A percentile compares a stretch with the other conserved stretches of the same genome.
phyloP scores from a whole-genome alignment of 106 monocot species.

The Cymbidium sinense region DNA sequence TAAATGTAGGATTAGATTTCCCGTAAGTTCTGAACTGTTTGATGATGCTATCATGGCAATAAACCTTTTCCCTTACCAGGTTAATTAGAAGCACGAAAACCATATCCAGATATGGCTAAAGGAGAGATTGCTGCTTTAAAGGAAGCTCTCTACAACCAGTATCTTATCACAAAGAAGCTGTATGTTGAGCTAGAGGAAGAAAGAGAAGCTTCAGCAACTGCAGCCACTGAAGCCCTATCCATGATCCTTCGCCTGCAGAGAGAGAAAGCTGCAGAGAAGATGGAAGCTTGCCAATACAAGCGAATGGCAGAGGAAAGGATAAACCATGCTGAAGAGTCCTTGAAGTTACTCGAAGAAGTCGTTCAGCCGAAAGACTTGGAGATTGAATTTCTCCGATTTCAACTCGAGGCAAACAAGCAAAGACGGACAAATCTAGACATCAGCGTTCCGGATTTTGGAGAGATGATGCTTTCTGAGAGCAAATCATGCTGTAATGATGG shows the following conservation, averaged over 20 bases:
- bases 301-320: constrained; percentile 77
- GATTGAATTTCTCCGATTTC: constrained; percentile 37
- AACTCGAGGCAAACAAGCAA: constrained; percentile 35
- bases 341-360: constrained; percentile 49
- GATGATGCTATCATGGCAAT: background rate
- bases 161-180: constrained; percentile 44
- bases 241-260: constrained; percentile 81
- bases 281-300: constrained; percentile 86
- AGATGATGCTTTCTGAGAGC: constrained; percentile 2
- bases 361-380: constrained; percentile 76
- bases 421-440: constrained; percentile 18
- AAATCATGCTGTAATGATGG: constrained; percentile 10
- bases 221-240: constrained; percentile 69
- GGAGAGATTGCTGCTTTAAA: constrained; percentile 37
- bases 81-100: background rate
- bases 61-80: background rate
- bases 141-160: constrained; percentile 50
- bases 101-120: constrained; percentile 29
- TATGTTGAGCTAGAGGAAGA: constrained; percentile 71
- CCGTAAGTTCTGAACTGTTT: background rate
- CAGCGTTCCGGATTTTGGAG: constrained; percentile 11
- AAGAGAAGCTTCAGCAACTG: constrained; percentile 79
- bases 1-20: background rate
- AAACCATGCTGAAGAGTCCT: constrained; percentile 40
- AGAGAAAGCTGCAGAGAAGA: constrained; percentile 76